Base-by-base conservation (phyloP, 2,329 filamentous ascomycete genomes). In the Sporothrix euskadiensis region DNA sequence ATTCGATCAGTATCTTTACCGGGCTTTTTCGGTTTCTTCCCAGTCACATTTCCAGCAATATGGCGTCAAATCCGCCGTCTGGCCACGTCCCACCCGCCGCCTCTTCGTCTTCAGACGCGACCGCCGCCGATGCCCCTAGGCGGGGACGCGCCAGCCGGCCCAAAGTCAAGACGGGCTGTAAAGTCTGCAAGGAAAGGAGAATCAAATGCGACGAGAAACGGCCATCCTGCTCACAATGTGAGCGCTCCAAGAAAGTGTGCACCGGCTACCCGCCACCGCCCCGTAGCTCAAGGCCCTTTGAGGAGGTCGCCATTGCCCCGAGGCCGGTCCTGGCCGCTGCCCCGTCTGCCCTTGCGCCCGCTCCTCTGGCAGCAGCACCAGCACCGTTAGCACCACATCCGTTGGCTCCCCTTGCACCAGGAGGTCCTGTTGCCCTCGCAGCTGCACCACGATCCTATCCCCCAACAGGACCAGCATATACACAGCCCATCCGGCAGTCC, bases 131-230 rank as follows among this genome's bases (percentile, higher is more conserved):
- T 3, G 61, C 73, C 5, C 4, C 35, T 49, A 87, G 84, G 78
- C 83, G 86, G 71, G 82, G 82, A 16, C 83, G 87, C 72, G 85
- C 83, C 39, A 89, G 87, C 79, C 86, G 84, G 76, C 86, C 87
- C 16, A 90, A 91, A 79, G 89, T 90, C 76, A 90, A 90, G 82
- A 91, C 89, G 0, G 89, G 89, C 56, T 91, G 89, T 80, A 85
- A 84, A 77, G 90, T 88, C 80, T 91, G 89, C 89, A 91, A 91
- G 89, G 91, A 84, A 75, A 84, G 89, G 76, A 85, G 88, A 75
- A 90, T 91, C 75, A 91, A 91, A 80, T 91, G 89, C 79, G 89
- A 91, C 79, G 89, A 91, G 80, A 83, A 81, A 75, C 87, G 89
- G 72, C 89, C 89, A 8, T 82, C 84, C 39, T 91, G 89, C 79